These are phyloP conservation scores for Metarhizium album DNA, from an alignment of 2,329 filamentous ascomycete species.

Conservation along the genomic window DNA sequence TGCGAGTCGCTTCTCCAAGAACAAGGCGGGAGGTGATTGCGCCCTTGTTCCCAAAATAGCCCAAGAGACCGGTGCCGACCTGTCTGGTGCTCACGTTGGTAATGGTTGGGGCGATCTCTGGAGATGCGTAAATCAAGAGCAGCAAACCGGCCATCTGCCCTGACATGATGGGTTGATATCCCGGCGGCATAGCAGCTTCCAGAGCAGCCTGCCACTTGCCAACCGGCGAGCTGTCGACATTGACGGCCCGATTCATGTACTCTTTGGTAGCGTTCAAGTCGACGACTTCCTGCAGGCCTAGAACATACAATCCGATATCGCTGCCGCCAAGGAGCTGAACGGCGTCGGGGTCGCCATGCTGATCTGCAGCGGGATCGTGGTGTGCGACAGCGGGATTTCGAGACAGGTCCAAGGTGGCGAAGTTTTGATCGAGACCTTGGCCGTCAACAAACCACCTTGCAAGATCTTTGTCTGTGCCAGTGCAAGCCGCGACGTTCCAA, in stretches of 20 bases:
- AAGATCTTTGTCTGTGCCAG: slow-evolving; percentile 79
- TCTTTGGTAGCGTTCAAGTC: slow-evolving; percentile 73
- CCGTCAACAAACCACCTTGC: slow-evolving; percentile 79
- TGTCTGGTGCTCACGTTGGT: slow-evolving; percentile 72
- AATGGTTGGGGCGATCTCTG: slow-evolving; percentile 61
- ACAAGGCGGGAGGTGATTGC: slow-evolving; percentile 73
- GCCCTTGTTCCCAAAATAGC: slow-evolving; percentile 95
- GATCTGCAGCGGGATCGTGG: slow-evolving; percentile 22
- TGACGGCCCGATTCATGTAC: slow-evolving; percentile 56
- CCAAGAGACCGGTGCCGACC: slow-evolving; percentile 81
- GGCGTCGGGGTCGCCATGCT: slow-evolving; percentile 19
- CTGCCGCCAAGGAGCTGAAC: slow-evolving; percentile 44
- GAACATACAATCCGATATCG: slow-evolving; percentile 78
- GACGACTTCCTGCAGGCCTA: slow-evolving; percentile 87
- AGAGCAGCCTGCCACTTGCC: slow-evolving; percentile 75
- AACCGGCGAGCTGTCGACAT: slow-evolving; percentile 59
- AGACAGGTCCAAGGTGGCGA: slow-evolving; percentile 44
- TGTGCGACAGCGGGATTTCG: slow-evolving; percentile 27
- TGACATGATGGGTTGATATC: slow-evolving; percentile 66
- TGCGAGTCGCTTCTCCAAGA: slow-evolving; percentile 76
- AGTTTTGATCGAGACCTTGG: slow-evolving; percentile 53
- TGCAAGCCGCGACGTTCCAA: slow-evolving; percentile 86
- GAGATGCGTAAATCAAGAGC: slow-evolving; percentile 75
- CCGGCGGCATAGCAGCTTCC: slow-evolving; percentile 60
- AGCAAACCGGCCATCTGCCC: slow-evolving; percentile 82